These are phyloP conservation scores for Irpex sp. DNA, from an alignment of 1,284 basidiomycete genomes.

Conservation along the genomic window DNA sequence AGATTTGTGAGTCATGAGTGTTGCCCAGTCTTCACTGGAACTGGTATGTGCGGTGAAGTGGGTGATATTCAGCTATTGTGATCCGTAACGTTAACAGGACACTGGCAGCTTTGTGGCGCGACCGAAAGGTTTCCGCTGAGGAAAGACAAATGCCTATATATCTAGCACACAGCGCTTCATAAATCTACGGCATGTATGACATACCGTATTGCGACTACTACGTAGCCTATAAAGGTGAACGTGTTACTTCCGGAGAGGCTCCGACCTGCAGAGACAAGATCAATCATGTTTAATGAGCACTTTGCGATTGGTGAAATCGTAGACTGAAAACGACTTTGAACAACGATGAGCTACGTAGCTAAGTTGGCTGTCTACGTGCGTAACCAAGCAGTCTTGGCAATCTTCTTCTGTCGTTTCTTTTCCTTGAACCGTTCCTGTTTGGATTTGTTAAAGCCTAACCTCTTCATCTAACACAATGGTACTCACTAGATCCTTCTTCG, in stretches of 20 bases:
- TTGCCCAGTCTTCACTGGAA: neutral
- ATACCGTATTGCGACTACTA: neutral
- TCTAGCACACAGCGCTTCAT: neutral
- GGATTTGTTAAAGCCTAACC: constrained; percentile 7
- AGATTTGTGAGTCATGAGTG: neutral
- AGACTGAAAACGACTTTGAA: neutral
- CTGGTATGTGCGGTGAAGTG: neutral
- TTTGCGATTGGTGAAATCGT: neutral
- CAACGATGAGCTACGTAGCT: neutral
- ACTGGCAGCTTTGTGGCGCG: neutral
- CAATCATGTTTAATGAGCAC: too few relatives aligned
- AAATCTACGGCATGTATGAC: neutral
- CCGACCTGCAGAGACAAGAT: too few relatives aligned
- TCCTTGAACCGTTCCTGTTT: constrained; percentile 82
- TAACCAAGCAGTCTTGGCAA: constrained; percentile 86
- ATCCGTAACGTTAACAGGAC: neutral
- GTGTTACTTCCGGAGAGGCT: neutral
- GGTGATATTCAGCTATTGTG: neutral
- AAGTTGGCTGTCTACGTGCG: constrained; percentile 48
- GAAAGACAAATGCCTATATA: too few relatives aligned
- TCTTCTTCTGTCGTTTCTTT: constrained; percentile 81
- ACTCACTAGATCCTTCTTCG: constrained; percentile 85
- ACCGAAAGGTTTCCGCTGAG: neutral
- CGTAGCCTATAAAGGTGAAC: neutral
- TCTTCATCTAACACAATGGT: constrained; percentile 3